Evolutionary conservation across 257 asterid species (phyloP), one percentile per base, ranked within the genome.

Genomic region (Cynanchum wilfordii): DNA sequence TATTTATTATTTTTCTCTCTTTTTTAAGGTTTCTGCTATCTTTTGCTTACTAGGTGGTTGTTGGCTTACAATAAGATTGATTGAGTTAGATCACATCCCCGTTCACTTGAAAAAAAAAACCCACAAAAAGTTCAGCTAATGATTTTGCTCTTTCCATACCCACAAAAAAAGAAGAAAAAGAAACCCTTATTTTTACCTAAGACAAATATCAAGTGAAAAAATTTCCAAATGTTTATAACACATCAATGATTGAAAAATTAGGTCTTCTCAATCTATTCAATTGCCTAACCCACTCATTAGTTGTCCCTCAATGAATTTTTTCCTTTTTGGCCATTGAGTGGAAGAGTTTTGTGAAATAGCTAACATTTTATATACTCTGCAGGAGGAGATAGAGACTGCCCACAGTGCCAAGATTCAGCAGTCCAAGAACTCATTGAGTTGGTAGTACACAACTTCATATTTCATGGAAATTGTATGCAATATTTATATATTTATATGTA

Each of bases 381-480:
- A 93, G 96, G 98, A 91, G 80, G 98, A 89, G 69, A 94, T 89
- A 49, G 96, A 88, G 81, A 81, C 74, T 70, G 45, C 81, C 15
- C 86, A 91, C 76, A 89, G 84, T 57, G 86, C 88, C 29, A 88
- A 86, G 83, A 75, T 82, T 79, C 86, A 91, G 84, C 89, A 87
- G 76, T 85, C 93, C 24, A 94, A 83, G 77, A 84, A 85, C 82
- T 33, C 85, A 62, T 76, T 90, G 49, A 83, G 74, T 86, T 90
- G 96, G 98, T 88, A 88, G 84, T 55, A 60, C 16, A 29, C 16
- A 64, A 19, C 44, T 63, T 63, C 27, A 19, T 36, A 7, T 64
- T 15, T 64, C 16, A 64, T 64, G 12, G 12, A 36, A 36, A 24
- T 17, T 13, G 44, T 33, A 20, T 8, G 38, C 30, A 36, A 36